Percentiles rank a stretch among this genome's conserved stretches.
phyloP scores from a whole-genome alignment of 164 flowering plant genomes.

The Liriodendron chinense region DNA sequence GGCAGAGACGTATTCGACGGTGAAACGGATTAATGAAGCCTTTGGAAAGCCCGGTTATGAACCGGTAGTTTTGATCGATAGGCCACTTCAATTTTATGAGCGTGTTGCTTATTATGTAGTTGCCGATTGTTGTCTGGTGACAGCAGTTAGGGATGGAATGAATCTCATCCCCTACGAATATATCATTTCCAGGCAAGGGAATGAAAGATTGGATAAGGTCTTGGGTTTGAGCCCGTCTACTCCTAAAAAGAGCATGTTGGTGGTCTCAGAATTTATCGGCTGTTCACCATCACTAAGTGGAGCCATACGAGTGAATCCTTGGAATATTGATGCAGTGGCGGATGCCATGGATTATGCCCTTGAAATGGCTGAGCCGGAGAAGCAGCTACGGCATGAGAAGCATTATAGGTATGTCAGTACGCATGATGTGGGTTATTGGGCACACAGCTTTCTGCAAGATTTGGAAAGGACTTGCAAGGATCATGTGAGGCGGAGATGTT shows the following conservation, averaged over 20 bases:
- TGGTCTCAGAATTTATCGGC: conserved; percentile 76
- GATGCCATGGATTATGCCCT: conserved; percentile 72
- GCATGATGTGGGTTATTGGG: conserved; percentile 79
- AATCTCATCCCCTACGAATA: conserved; percentile 76
- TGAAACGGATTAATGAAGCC: conserved; percentile 48
- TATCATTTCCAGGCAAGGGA: conserved; percentile 63
- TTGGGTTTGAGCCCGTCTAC: conserved; percentile 33
- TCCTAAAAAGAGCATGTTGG: conserved; percentile 68
- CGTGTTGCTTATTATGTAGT: conserved; percentile 63
- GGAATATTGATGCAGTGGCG: conserved; percentile 72
- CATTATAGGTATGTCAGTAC: conserved; percentile 73
- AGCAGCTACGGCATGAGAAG: conserved; percentile 69
- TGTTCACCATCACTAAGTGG: conserved; percentile 84
- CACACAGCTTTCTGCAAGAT: conserved; percentile 65
- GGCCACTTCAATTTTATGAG: conserved; percentile 52
- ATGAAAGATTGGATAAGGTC: conserved; percentile 45
- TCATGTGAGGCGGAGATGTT: conserved; percentile 48
- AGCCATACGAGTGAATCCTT: conserved; percentile 74
- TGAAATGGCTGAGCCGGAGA: conserved; percentile 55
- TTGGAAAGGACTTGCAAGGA: conserved; percentile 63
- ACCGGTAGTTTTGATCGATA: conserved; percentile 52
- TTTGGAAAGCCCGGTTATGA: conserved; percentile 57
- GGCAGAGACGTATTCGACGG: conserved; percentile 47
- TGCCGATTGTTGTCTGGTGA: conserved; percentile 52
- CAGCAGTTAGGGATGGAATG: conserved; percentile 82